Evolutionary conservation across 805 yeast genomes (phyloP).

Genomic region (Torulaspora quercuum): DNA sequence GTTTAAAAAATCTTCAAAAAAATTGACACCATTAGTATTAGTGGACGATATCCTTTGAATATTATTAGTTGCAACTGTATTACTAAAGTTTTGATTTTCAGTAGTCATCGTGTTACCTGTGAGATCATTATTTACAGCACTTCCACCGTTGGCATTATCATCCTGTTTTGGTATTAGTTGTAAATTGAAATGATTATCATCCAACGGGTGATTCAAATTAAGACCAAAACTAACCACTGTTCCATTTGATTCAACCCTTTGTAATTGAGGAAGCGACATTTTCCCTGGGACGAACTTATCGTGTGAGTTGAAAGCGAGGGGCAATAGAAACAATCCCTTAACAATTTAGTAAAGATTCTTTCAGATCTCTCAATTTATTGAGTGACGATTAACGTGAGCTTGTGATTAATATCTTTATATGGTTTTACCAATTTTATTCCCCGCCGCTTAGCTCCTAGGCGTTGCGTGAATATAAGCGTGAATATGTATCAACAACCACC

Average conservation of each 20-base stretch:
- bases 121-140: constrained; percentile 25
- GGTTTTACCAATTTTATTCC: too few relatives aligned
- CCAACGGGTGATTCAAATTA: constrained; percentile 4
- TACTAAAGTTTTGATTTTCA: constrained; percentile 6
- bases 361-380: too few relatives aligned
- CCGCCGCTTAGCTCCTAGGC: too few relatives aligned
- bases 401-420: too few relatives aligned
- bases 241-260: constrained; percentile 22
- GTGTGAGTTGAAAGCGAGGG: not conserved
- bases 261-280: constrained; percentile 20
- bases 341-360: too few relatives aligned
- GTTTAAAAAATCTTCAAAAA: constrained; percentile 14
- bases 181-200: constrained; percentile 17
- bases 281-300: constrained; percentile 1
- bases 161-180: constrained; percentile 19
- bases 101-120: constrained; percentile 34
- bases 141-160: constrained; percentile 7
- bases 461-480: too few relatives aligned
- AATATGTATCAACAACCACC: too few relatives aligned
- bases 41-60: constrained; percentile 8
- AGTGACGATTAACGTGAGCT: too few relatives aligned
- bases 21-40: constrained; percentile 4
- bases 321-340: too few relatives aligned
- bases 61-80: not conserved
- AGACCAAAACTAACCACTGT: constrained; percentile 19